Base-by-base conservation (phyloP, 2,329 filamentous ascomycete genomes). In the Phialophora expanda region DNA sequence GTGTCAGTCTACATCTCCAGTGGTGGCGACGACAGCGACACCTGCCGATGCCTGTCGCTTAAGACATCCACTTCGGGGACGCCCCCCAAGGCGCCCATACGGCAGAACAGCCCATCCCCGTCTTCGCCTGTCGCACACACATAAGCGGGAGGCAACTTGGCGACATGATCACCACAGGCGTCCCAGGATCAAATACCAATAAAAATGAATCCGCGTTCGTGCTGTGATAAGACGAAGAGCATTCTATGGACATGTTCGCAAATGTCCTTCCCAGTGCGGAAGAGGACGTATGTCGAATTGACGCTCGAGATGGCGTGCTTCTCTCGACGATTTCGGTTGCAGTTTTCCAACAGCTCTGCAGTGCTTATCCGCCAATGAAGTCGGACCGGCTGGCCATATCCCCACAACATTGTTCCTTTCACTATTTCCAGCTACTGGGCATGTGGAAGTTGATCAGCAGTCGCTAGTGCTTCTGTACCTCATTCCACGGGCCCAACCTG, bases 231-330 rank as follows among this genome's bases (percentile, higher is more conserved):
- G 53, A 34, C 26, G 12, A 34, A 17, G 8, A 55, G 53, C 28
- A 28, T 34, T 24, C 53, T 55, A 30, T 55, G 48, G 30, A 12
- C 44, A 26, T 28, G 46, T 38, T 34, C 17, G 30, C 26, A 56
- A 14, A 41, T 28, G 59, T 53, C 59, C 50, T 26, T 53, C 59
- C 50, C 59, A 53, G 59, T 30, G 26, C 24, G 51, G 59, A 55
- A 41, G 20, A 26, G 38, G 22, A 62, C 28, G 26, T 46, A 54
- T 62, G 59, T 62, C 51, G 34, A 54, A 62, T 55, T 56, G 5
- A 55, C n/a, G 51, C 14, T 46, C 34, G 50, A 41, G 59, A 62
- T 62, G 59, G 59, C 59, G 59, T 62, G 59, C 59, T 62, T 56
- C 34, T 24, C 26, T 41, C 59, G 44, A 62, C 20, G 51, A 24